Conservation (phyloP, 2,329 filamentous ascomycete genomes). For the Sarocladium kiliense region DNA sequence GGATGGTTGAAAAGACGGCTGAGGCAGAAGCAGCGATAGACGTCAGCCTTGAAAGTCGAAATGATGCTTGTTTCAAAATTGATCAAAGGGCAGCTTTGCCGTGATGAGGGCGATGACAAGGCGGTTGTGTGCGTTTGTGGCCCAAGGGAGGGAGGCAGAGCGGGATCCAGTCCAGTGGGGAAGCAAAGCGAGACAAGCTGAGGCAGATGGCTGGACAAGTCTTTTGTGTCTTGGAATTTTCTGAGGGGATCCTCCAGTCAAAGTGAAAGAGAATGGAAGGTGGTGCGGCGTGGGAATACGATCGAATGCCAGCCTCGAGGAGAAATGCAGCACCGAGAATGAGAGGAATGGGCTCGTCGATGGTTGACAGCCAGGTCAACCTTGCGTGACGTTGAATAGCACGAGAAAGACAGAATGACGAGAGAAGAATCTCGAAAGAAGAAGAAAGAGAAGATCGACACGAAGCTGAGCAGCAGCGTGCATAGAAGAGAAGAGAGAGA, state of each 20-base stretch:
- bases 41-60: not conserved
- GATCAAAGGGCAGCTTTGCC: not conserved
- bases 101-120: not conserved
- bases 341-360: not conserved
- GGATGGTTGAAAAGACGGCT: not conserved
- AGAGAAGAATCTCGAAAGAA: not conserved
- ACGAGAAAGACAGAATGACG: constrained; percentile 4
- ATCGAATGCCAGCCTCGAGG: constrained; percentile 8
- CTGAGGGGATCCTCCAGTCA: too few relatives aligned
- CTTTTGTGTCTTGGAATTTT: not conserved
- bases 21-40: constrained; percentile 4
- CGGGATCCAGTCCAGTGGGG: constrained; percentile 7
- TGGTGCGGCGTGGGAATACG: not conserved
- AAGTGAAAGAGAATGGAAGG: not conserved
- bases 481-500: not conserved
- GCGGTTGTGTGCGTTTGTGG: not conserved
- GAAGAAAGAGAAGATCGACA: not conserved
- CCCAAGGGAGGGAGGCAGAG: not conserved
- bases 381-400: not conserved
- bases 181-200: constrained; percentile 7
- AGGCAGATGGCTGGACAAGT: constrained; percentile 3
- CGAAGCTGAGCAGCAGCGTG: not conserved
- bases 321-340: constrained; percentile 4
- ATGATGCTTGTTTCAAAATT: constrained; percentile 5
- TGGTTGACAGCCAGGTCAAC: not conserved